Base-by-base conservation (phyloP, 1,284 basidiomycete species). In the Puccinia novopanici region DNA sequence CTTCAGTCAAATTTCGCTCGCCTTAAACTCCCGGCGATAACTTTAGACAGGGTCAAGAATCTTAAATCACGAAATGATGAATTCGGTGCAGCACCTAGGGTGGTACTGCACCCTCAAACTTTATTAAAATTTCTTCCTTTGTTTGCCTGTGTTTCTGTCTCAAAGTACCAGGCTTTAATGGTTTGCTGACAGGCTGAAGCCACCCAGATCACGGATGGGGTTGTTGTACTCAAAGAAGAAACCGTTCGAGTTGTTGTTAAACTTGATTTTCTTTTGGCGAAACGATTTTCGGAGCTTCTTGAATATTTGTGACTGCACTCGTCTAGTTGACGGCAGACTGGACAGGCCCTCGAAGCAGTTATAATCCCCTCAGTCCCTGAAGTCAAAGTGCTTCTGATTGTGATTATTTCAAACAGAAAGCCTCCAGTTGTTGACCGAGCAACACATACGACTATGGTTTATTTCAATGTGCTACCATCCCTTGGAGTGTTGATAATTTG, bases 221-320 rank as follows among this genome's bases (percentile, higher is more conserved):
- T 59, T 19, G 34, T 63, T 63, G 59, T n/a, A n/a, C 59, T 40
- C 59, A 40, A 63, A 63, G 34, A 40, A 63, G 59, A 24, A 63
- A 63, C 59, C 59, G 59, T 63, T 40, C 59, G 59, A 63, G n/a
- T n/a, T n/a, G 10, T 40, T 63, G 59, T 37, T 63, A 37, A 61
- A 17, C 57, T 61, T 30, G 22, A 9, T 30, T 17, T 57, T 61
- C 30, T 61, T 34, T 17, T 30, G 15, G 17, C 24, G 5, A 61
- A 57, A n/a, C n/a, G n/a, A n/a, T n/a, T n/a, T n/a, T n/a, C n/a
- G n/a, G n/a, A n/a, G n/a, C n/a, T n/a, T n/a, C n/a, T n/a, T n/a
- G n/a, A 1, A n/a, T n/a, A n/a, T n/a, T n/a, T n/a, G n/a, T n/a
- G n/a, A n/a, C n/a, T n/a, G n/a, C n/a, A n/a, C n/a, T n/a, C n/a